Evolutionary conservation across 2,329 filamentous ascomycete species (phyloP), one percentile per base, ranked within the genome.

Genomic region (Ophiostoma perfectum): DNA sequence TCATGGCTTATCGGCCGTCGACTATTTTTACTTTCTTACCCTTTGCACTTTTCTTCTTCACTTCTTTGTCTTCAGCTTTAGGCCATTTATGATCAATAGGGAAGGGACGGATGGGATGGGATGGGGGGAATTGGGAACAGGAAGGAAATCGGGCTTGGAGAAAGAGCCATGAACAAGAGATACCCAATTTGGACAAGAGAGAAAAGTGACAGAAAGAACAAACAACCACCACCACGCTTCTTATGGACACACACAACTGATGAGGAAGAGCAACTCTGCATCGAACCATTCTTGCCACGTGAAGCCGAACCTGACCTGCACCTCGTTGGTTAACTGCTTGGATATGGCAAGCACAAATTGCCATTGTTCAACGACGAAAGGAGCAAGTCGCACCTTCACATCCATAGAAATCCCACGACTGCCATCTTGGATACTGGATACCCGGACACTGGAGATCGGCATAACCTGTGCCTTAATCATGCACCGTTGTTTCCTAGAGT

Each of bases 1-100:
- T 65, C 47, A 42, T 27, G 68, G 64, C 58, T 60, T 12, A 49
- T 38, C 7, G 47, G 44, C 47, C 64, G 52, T 27, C 27, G 27
- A 27, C 27, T 52, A 14, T n/a, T 65, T 45, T 58, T 66, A 41
- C 42, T 39, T n/a, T 44, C 47, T 64, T 64, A 39, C 18, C 11
- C 18, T 16, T 12, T 36, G 16, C 12, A 36, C 18, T 45, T 45
- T 36, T 36, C 18, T 44, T 7, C 45, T 27, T 64, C 41, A 14
- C 63, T 68, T 55, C 38, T 27, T 62, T 42, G 64, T 55, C 38
- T 27, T 62, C 36, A 55, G 58, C 58, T 60, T 60, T 42, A 58
- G 68, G 58, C 41, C 11, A 60, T 47, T 64, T 12, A 52, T 66
- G 14, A 66, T 42, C 14, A 6, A 47, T 8, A 16, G 27, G 49